Percentiles rank a stretch among this genome's conserved stretches.
Conservation (phyloP, 2,329 filamentous ascomycete genomes). For the Hymenoscyphus linearis region DNA sequence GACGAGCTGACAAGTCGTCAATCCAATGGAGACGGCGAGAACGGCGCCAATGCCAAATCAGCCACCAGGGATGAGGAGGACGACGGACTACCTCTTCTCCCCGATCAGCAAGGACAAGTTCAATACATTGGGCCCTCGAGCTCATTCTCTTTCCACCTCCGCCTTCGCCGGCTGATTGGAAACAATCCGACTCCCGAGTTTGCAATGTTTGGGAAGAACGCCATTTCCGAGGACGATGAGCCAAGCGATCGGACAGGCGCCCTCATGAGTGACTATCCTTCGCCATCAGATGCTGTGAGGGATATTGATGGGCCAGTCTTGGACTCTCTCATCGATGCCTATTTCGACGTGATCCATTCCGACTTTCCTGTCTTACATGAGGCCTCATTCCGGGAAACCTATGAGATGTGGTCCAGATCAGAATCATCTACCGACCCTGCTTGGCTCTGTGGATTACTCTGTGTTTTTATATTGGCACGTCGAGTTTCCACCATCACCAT, state of each 20-base stretch:
- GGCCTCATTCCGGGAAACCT: constrained; percentile 37
- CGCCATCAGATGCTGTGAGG: constrained; percentile 22
- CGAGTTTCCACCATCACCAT: constrained; percentile 32
- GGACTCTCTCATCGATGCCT: constrained; percentile 35
- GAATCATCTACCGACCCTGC: constrained; percentile 33
- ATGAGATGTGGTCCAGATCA: constrained; percentile 33
- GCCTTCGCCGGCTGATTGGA: constrained; percentile 36
- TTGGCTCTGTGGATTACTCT: constrained; percentile 39
- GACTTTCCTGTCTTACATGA: constrained; percentile 41
- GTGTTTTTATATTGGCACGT: constrained; percentile 37
- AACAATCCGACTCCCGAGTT: constrained; percentile 31
- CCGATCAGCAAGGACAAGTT: constrained; percentile 39
- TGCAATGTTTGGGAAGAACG: constrained; percentile 36
- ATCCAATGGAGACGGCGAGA: constrained; percentile 13
- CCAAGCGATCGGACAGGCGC: constrained; percentile 1
- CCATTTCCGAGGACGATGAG: constrained; percentile 15
- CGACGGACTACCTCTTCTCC: constrained; percentile 27
- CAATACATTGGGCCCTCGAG: constrained; percentile 41
- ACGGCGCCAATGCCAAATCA: constrained; percentile 5
- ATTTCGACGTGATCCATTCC: constrained; percentile 39
- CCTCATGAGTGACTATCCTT: constrained; percentile 8
- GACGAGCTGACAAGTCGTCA: constrained; percentile 13
- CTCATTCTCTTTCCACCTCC: constrained; percentile 39
- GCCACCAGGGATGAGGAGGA: constrained; percentile 29
- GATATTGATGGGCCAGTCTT: constrained; percentile 28